Evolutionary conservation across 768 basidiomycete species (phyloP).

Genomic region (Rhizopogon rudus): DNA sequence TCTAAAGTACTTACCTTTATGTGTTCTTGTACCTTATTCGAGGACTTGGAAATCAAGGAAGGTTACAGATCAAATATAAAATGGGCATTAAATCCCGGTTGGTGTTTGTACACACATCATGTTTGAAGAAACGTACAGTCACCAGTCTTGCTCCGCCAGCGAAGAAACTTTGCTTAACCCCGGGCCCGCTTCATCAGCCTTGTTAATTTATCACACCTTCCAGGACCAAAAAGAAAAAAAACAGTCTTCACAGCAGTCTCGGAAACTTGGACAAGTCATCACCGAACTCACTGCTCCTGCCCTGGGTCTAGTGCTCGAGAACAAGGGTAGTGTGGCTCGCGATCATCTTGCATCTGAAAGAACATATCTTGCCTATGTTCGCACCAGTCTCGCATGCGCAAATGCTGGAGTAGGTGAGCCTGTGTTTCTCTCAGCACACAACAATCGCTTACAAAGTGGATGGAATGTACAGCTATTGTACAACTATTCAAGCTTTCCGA

Average conservation of each 20-base stretch:
- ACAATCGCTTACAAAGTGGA: background rate
- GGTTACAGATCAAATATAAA: background rate
- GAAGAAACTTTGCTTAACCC: background rate
- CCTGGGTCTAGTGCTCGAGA: slow-evolving; percentile 40
- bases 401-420: slow-evolving; percentile 54
- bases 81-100: background rate
- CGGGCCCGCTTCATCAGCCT: background rate
- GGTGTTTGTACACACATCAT: background rate
- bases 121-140: background rate
- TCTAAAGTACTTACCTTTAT: too few relatives aligned
- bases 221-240: background rate
- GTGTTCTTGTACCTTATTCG: too few relatives aligned
- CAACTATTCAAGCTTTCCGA: slow-evolving; percentile 42
- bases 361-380: slow-evolving; percentile 58
- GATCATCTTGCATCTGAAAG: slow-evolving; percentile 63
- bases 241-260: background rate
- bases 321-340: slow-evolving; percentile 57
- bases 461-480: slow-evolving; percentile 38
- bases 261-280: background rate
- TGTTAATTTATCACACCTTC: background rate
- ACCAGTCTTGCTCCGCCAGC: background rate
- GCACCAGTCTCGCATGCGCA: slow-evolving; percentile 58
- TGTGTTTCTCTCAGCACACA: background rate
- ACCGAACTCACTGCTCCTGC: slow-evolving; percentile 4
- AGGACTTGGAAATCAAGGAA: too few relatives aligned